Evolutionary conservation across 2,329 filamentous ascomycete species (phyloP).

Genomic region (Apiospora pterosperma): DNA sequence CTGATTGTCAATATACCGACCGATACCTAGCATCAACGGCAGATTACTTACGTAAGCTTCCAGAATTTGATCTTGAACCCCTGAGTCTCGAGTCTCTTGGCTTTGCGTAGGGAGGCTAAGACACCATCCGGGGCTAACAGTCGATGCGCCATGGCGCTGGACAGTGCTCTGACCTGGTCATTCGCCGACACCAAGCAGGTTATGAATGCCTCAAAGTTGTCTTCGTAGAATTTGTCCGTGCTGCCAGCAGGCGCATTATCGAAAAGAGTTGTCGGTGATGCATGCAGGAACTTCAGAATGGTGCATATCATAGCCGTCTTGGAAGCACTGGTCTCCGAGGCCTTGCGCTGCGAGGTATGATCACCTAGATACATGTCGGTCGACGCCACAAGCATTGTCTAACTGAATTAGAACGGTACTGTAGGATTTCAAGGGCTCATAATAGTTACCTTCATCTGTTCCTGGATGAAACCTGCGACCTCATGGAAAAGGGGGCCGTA

Average conservation of each 20-base stretch:
- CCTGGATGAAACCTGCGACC: conserved; percentile 53
- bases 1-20: background rate
- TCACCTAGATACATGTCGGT: conserved; percentile 36
- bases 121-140: conserved; percentile 40
- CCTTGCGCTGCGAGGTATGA: conserved; percentile 35
- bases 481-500: conserved; percentile 55
- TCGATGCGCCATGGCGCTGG: conserved; percentile 43
- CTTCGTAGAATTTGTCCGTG: conserved; percentile 36
- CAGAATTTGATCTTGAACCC: conserved; percentile 45
- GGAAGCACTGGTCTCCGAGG: conserved; percentile 32
- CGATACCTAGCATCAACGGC: background rate
- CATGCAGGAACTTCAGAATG: conserved; percentile 56
- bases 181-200: conserved; percentile 52
- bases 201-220: conserved; percentile 49
- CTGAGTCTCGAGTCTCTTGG: conserved; percentile 32
- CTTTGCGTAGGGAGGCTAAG: conserved; percentile 31
- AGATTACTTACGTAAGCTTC: conserved; percentile 46
- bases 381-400: conserved; percentile 37
- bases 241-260: conserved; percentile 33
- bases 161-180: conserved; percentile 44
- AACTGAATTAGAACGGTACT: conserved; percentile 8
- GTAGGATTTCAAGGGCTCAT: background rate
- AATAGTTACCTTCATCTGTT: conserved; percentile 49
- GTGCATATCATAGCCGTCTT: conserved; percentile 44
- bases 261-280: conserved; percentile 48